Evolutionary conservation across 345 rosid genomes (phyloP).

Genomic region (Salix arbutifolia): DNA sequence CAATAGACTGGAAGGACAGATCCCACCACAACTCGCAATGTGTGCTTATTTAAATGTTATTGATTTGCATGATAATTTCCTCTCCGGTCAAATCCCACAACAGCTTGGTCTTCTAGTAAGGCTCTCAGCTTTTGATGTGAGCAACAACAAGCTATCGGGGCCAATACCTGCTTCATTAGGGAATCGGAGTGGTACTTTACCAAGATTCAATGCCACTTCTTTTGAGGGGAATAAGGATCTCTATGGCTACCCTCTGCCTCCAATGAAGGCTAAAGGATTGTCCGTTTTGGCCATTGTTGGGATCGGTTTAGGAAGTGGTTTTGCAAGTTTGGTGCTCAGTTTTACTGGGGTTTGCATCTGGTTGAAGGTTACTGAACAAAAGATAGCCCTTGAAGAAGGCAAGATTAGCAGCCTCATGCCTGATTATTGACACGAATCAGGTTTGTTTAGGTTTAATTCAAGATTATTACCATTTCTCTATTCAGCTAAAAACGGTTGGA

Average conservation of each 20-base stretch:
- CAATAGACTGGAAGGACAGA: constrained; percentile 63
- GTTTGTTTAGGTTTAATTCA: background rate
- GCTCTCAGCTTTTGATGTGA: constrained; percentile 76
- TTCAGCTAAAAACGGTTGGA: background rate
- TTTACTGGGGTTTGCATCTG: constrained; percentile 87
- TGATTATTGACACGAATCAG: constrained; percentile 35
- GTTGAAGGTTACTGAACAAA: constrained; percentile 71
- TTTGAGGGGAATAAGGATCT: constrained; percentile 75
- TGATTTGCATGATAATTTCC: constrained; percentile 72
- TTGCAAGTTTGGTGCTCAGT: constrained; percentile 78
- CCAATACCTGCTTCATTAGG: constrained; percentile 60
- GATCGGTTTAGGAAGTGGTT: constrained; percentile 93
- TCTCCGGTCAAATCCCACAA: constrained; percentile 67
- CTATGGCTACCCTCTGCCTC: constrained; percentile 80
- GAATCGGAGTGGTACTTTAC: constrained; percentile 58
- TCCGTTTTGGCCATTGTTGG: constrained; percentile 85
- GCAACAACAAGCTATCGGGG: constrained; percentile 64
- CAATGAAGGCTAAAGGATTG: constrained; percentile 54
- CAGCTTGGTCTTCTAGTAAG: constrained; percentile 70
- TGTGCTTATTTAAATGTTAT: constrained; percentile 88
- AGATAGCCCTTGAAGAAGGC: constrained; percentile 70
- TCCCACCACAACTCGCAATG: constrained; percentile 67
- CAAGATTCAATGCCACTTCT: constrained; percentile 66
- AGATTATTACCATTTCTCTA: too few relatives aligned
- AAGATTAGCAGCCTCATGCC: constrained; percentile 77